Base-by-base conservation (phyloP, 176 grass and related monocot species). In the Aegilops sharonensis region DNA sequence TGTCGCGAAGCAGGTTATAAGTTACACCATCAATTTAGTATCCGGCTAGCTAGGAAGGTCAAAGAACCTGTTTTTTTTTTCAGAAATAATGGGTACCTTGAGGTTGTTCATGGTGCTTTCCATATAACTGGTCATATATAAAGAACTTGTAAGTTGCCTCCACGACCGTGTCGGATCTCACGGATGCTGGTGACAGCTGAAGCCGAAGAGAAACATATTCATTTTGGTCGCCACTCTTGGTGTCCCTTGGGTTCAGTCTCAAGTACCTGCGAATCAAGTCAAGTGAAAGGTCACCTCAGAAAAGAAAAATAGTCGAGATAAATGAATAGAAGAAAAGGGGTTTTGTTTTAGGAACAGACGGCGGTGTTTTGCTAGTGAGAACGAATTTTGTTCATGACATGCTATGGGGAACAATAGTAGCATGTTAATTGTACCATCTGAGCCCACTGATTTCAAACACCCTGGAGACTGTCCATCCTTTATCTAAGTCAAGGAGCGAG, bases 91-190 rank as follows among this genome's bases (percentile, higher is more conserved):
- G 27, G 54, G 17, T 71, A 83, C 80, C 50, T 78, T 35, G 80
- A 25, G 40, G 18, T 83, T 75, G 5, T 77, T 78, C 45, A 62
- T 25, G 64, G 68, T 89, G 82, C 17, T 89, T 85, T 85, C 87
- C 87, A 24, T 56, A 31, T 21, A 43, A 31, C 82, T 89, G 87
- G 11, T 89, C 81, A 89, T 84, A 84, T 72, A 89, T 81, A 77
- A 59, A 9, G 18, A 89, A 34, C 12, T 74, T 89, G 88, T 85
- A 85, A 47, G 77, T 67, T 30, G 88, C 77, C n/a, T 47, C 60
- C 4, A 89, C 69, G 30, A 81, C 6, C 34, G 12, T 81, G 60
- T 75, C 4, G 1, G 13, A 5, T 75, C 62, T 66, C 60, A 68
- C 13, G 20, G 68, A 85, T 21, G 21, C 13, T 32, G 18, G 11